phyloP scores from a whole-genome alignment of 495 filamentous ascomycete species.

The Penicillium flavigenum region DNA sequence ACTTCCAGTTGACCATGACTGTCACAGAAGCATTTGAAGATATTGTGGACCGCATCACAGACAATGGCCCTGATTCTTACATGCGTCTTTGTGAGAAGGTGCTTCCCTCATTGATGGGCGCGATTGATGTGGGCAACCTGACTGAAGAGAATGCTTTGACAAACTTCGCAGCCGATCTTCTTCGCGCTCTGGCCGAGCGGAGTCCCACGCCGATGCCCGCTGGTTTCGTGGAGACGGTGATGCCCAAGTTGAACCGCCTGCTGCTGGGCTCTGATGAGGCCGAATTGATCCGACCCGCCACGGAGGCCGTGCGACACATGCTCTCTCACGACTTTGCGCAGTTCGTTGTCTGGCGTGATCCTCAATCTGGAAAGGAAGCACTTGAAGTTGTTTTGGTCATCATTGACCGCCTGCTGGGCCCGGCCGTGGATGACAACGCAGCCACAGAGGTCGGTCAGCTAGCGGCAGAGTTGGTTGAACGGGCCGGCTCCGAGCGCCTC shows the following conservation, averaged over 20 bases:
- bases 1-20: constrained; percentile 79
- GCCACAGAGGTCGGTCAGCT: constrained; percentile 95
- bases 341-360: constrained; percentile 74
- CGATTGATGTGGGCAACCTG: constrained; percentile 81
- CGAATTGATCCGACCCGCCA: constrained; percentile 84
- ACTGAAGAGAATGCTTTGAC: constrained; percentile 81
- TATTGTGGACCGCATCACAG: constrained; percentile 65
- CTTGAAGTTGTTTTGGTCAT: constrained; percentile 86
- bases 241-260: constrained; percentile 83
- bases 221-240: constrained; percentile 77
- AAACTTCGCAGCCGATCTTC: constrained; percentile 79
- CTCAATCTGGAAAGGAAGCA: constrained; percentile 72
- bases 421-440: constrained; percentile 78
- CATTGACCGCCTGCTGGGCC: constrained; percentile 87
- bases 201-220: constrained; percentile 79
- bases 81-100: constrained; percentile 81
- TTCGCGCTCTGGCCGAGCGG: constrained; percentile 77
- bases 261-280: constrained; percentile 77
- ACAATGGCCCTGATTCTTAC: constrained; percentile 66
- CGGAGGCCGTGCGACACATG: constrained; percentile 81
- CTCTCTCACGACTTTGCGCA: constrained; percentile 84
- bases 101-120: constrained; percentile 79
- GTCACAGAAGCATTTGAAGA: constrained; percentile 91
- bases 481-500: constrained; percentile 81
- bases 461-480: constrained; percentile 92